These are phyloP conservation scores for Bauhinia variegata DNA, from an alignment of 306 rosid genomes.

Conservation along the genomic window DNA sequence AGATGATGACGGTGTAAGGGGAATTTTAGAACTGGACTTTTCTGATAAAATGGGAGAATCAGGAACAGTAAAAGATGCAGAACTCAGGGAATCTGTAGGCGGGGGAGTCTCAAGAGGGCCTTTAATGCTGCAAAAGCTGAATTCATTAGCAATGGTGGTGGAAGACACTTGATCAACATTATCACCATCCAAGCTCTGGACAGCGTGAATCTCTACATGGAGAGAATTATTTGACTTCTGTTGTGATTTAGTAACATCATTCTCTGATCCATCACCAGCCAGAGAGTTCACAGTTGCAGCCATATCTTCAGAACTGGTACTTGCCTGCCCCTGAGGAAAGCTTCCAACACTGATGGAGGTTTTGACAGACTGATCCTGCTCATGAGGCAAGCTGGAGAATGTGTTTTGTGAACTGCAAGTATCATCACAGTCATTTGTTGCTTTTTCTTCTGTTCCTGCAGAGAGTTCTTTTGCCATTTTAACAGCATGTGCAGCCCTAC, in stretches of 20 bases:
- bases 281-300: constrained; percentile 44
- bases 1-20: constrained; percentile 64
- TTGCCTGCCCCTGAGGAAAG: constrained; percentile 86
- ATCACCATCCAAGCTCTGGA: constrained; percentile 68
- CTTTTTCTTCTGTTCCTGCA: constrained; percentile 76
- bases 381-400: constrained; percentile 84
- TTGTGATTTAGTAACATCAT: constrained; percentile 40
- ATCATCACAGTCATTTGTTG: constrained; percentile 76
- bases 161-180: constrained; percentile 71
- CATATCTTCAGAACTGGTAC: constrained; percentile 90
- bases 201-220: constrained; percentile 52
- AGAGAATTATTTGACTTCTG: constrained; percentile 52
- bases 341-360: constrained; percentile 93
- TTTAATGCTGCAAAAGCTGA: constrained; percentile 56
- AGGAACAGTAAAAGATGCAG: constrained; percentile 59
- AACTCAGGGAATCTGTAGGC: constrained; percentile 71
- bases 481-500: constrained; percentile 95
- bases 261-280: constrained; percentile 55
- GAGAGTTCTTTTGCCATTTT: constrained; percentile 95
- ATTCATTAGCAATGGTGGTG: constrained; percentile 68
- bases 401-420: constrained; percentile 86
- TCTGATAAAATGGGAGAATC: constrained; percentile 89
- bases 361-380: constrained; percentile 79
- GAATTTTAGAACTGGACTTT: constrained; percentile 67
- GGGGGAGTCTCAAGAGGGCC: constrained; percentile 50